These are phyloP conservation scores for Calocera cornea DNA, from an alignment of 768 basidiomycete species.

Conservation along the genomic window DNA sequence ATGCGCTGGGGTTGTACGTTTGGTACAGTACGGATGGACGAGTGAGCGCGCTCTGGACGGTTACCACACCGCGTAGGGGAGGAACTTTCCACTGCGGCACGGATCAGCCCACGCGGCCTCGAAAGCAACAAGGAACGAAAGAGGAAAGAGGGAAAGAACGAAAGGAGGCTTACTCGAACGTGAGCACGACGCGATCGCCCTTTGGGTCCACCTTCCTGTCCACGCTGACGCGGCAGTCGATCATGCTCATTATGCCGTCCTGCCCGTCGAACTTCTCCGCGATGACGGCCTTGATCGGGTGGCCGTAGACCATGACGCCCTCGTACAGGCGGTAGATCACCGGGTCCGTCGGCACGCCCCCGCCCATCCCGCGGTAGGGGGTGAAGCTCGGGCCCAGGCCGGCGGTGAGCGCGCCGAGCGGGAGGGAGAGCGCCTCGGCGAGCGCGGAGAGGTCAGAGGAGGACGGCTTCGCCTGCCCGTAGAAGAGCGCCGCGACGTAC, in stretches of 20 bases:
- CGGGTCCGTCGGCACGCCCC: conserved; percentile 59
- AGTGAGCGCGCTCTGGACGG: too few relatives aligned
- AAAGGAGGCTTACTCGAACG: conserved; percentile 51
- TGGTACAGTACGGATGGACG: not conserved
- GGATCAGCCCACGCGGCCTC: not conserved
- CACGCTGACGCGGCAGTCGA: conserved; percentile 61
- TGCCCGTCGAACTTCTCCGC: conserved; percentile 63
- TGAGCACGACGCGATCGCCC: conserved; percentile 65
- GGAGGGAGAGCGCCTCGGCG: conserved; percentile 36
- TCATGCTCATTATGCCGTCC: conserved; percentile 86
- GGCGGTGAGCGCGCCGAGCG: conserved; percentile 26
- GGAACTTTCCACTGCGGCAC: conserved; percentile 52
- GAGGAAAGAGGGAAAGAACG: conserved; percentile 11
- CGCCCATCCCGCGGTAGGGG: conserved; percentile 54
- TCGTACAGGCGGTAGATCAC: conserved; percentile 73
- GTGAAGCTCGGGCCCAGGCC: conserved; percentile 55
- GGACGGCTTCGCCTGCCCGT: conserved; percentile 67
- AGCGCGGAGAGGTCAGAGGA: conserved; percentile 45
- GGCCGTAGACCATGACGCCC: conserved; percentile 64
- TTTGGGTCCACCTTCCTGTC: conserved; percentile 60
- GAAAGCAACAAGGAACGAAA: conserved; percentile 11
- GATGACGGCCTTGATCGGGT: conserved; percentile 67
- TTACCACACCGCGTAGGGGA: conserved; percentile 36
- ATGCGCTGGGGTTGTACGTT: too few relatives aligned
- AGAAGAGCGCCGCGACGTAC: conserved; percentile 72